These are phyloP conservation scores for Penicillium odoratum DNA, from an alignment of 495 filamentous ascomycete species.

Conservation along the genomic window DNA sequence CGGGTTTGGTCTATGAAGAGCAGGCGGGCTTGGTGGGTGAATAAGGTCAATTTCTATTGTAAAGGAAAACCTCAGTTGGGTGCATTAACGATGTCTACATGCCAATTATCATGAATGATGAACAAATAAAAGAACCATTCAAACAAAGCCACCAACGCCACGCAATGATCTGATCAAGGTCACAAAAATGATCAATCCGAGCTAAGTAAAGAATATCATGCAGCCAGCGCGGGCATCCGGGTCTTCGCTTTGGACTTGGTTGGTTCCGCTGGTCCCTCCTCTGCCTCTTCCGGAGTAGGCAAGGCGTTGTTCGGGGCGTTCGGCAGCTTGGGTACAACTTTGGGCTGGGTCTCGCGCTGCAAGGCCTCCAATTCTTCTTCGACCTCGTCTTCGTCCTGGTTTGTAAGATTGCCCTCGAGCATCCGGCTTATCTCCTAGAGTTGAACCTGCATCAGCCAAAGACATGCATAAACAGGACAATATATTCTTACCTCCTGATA, in stretches of 20 bases:
- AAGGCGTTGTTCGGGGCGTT: slow-evolving; percentile 53
- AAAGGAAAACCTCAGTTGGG: slow-evolving; percentile 1
- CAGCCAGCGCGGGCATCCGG: slow-evolving; percentile 33
- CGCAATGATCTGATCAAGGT: slow-evolving; percentile 21
- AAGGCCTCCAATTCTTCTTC: slow-evolving; percentile 89
- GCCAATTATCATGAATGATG: slow-evolving; percentile 16
- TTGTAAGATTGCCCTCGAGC: slow-evolving; percentile 80
- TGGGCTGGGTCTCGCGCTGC: slow-evolving; percentile 58
- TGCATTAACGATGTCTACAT: slow-evolving; percentile 15
- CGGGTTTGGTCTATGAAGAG: not conserved
- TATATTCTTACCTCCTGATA: slow-evolving; percentile 71
- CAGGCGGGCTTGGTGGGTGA: not conserved
- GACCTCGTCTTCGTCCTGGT: slow-evolving; percentile 95
- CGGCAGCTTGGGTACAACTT: slow-evolving; percentile 43
- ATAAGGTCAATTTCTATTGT: not conserved
- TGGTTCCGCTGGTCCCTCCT: slow-evolving; percentile 36
- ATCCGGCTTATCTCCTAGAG: slow-evolving; percentile 83
- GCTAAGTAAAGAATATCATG: slow-evolving; percentile 11
- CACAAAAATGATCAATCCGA: slow-evolving; percentile 15
- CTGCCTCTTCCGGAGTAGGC: slow-evolving; percentile 24
- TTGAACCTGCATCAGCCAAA: slow-evolving; percentile 10
- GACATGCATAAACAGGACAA: slow-evolving; percentile 4
- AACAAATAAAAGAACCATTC: slow-evolving; percentile 9
- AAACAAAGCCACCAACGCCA: slow-evolving; percentile 28
- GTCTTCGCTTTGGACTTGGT: slow-evolving; percentile 40